These are phyloP conservation scores for Clavispora santaluciae DNA, from an alignment of 805 yeast genomes.

Conservation along the genomic window DNA sequence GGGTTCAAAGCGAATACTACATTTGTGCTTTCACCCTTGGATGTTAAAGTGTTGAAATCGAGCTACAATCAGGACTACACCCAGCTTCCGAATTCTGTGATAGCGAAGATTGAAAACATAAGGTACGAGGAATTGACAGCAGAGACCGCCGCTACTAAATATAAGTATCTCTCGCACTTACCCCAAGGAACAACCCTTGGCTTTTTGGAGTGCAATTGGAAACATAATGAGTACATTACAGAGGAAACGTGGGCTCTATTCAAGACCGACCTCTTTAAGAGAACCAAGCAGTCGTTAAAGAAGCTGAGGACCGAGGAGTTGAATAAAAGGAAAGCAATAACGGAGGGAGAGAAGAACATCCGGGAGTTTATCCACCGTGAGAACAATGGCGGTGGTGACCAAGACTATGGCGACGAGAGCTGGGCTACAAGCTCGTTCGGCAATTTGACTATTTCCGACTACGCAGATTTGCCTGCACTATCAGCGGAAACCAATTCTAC, in stretches of 20 bases:
- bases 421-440: slow-evolving; percentile 22
- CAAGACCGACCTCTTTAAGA: slow-evolving; percentile 49
- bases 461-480: slow-evolving; percentile 33
- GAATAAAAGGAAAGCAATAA: slow-evolving; percentile 51
- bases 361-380: slow-evolving; percentile 57
- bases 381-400: slow-evolving; percentile 38
- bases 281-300: slow-evolving; percentile 47
- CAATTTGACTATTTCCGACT: slow-evolving; percentile 34
- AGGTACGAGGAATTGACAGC: slow-evolving; percentile 60
- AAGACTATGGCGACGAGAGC: slow-evolving; percentile 10
- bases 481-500: slow-evolving; percentile 4
- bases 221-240: slow-evolving; percentile 25
- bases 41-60: slow-evolving; percentile 63
- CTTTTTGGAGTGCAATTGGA: slow-evolving; percentile 84
- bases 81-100: slow-evolving; percentile 61
- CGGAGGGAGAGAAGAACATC: slow-evolving; percentile 53
- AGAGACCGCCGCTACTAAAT: slow-evolving; percentile 51
- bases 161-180: slow-evolving; percentile 73
- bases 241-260: slow-evolving; percentile 41
- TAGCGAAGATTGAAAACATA: slow-evolving; percentile 64
- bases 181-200: slow-evolving; percentile 85
- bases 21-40: slow-evolving; percentile 73
- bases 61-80: slow-evolving; percentile 56
- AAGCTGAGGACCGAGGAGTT: slow-evolving; percentile 59
- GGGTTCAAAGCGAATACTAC: slow-evolving; percentile 59